A percentile compares a stretch with the other conserved stretches of the same genome.
These are phyloP conservation scores for Sindora glabra DNA, from an alignment of 306 rosid genomes.

Conservation along the genomic window DNA sequence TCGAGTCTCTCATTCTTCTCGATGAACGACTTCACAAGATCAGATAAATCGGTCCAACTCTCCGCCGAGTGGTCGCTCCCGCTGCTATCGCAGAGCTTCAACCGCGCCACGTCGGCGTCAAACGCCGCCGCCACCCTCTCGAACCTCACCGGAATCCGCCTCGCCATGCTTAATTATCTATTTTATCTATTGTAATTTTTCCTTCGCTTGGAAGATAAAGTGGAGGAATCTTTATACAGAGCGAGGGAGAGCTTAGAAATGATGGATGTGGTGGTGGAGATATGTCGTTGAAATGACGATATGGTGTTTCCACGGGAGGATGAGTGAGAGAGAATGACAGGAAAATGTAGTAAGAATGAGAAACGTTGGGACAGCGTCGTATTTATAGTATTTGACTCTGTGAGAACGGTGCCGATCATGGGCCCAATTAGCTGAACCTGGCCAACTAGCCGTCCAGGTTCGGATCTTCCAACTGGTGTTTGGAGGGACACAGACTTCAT, in stretches of 20 bases:
- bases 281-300: constrained; percentile 30
- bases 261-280: too few relatives aligned
- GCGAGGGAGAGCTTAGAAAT: too few relatives aligned
- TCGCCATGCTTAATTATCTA: too few relatives aligned
- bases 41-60: constrained; percentile 47
- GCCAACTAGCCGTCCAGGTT: background rate
- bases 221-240: too few relatives aligned
- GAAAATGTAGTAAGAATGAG: constrained; percentile 6
- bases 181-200: too few relatives aligned
- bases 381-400: too few relatives aligned
- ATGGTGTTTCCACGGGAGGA: constrained; percentile 26
- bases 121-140: constrained; percentile 63
- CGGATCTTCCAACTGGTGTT: background rate
- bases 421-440: constrained; percentile 27
- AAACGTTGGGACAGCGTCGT: constrained; percentile 22
- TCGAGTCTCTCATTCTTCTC: constrained; percentile 31
- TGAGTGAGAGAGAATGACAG: too few relatives aligned
- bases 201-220: too few relatives aligned
- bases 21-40: constrained; percentile 72
- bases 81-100: constrained; percentile 60
- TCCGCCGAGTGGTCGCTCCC: constrained; percentile 82
- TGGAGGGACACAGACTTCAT: background rate
- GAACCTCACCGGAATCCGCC: constrained; percentile 47
- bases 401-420: too few relatives aligned
- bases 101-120: constrained; percentile 39